phyloP scores from a whole-genome alignment of 2,329 filamentous ascomycete genomes.

The Teratosphaeria viscida region DNA sequence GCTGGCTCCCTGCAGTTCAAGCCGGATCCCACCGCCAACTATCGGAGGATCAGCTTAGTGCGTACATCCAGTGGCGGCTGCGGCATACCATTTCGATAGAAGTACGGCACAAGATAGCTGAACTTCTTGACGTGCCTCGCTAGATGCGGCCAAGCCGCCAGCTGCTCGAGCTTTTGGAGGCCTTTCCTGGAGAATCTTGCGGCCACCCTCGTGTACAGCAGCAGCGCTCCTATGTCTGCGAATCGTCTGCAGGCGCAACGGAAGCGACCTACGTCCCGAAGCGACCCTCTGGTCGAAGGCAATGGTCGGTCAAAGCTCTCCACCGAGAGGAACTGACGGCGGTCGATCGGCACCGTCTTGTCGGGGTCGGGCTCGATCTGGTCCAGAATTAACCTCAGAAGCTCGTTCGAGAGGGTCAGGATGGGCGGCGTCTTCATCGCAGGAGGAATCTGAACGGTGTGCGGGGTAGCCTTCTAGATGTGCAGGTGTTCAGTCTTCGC shows the following conservation, averaged over 20 bases:
- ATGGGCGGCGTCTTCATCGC: conserved; percentile 10
- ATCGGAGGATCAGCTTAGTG: conserved; percentile 6
- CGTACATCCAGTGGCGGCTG: not conserved
- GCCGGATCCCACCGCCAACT: not conserved
- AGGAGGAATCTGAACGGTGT: not conserved
- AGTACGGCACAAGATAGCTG: conserved; percentile 50
- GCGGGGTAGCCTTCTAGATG: not conserved
- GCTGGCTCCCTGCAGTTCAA: conserved; percentile 1
- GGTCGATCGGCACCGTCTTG: conserved; percentile 40
- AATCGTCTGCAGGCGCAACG: conserved; percentile 41
- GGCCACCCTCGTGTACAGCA: conserved; percentile 43
- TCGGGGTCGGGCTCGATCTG: conserved; percentile 43
- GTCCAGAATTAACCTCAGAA: conserved; percentile 41
- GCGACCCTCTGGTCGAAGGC: conserved; percentile 31
- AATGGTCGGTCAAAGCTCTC: conserved; percentile 41
- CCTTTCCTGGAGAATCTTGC: conserved; percentile 42
- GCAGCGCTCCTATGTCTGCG: conserved; percentile 39
- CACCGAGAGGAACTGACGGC: conserved; percentile 41
- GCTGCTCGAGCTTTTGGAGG: conserved; percentile 38
- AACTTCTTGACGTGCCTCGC: conserved; percentile 48
- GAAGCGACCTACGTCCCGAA: conserved; percentile 36
- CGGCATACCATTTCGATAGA: conserved; percentile 42
- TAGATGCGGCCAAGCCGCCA: conserved; percentile 40
- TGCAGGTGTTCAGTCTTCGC: not conserved
- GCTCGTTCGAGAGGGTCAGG: conserved; percentile 38